Evolutionary conservation across 2,329 filamentous ascomycete genomes (phyloP).

Genomic region (Pyrenochaeta sp.): DNA sequence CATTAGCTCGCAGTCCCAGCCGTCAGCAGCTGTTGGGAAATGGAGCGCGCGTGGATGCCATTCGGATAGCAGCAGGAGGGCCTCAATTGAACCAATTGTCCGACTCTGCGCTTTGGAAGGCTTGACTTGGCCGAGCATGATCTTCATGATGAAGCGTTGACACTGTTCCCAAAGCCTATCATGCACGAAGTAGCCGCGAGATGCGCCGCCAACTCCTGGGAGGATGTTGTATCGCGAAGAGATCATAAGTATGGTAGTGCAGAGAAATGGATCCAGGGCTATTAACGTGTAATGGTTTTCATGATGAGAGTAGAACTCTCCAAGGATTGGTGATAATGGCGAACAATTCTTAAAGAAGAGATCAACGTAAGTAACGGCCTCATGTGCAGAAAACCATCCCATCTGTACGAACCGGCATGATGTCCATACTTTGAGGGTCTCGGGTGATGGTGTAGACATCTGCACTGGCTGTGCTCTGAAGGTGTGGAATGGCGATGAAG

Average conservation of each 20-base stretch:
- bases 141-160: slow-evolving; percentile 61
- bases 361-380: slow-evolving; percentile 63
- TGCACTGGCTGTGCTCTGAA: slow-evolving; percentile 48
- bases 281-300: slow-evolving; percentile 59
- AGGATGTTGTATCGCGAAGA: slow-evolving; percentile 60
- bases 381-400: slow-evolving; percentile 64
- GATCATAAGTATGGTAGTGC: slow-evolving; percentile 63
- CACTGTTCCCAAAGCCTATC: slow-evolving; percentile 64
- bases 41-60: slow-evolving; percentile 66
- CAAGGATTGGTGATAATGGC: slow-evolving; percentile 60
- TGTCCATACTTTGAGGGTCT: slow-evolving; percentile 58
- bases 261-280: slow-evolving; percentile 61
- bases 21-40: slow-evolving; percentile 62
- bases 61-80: slow-evolving; percentile 62
- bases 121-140: slow-evolving; percentile 64
- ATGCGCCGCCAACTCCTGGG: slow-evolving; percentile 52
- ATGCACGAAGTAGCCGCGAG: slow-evolving; percentile 63
- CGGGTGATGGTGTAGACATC: slow-evolving; percentile 49
- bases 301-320: slow-evolving; percentile 60
- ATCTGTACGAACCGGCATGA: slow-evolving; percentile 63
- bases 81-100: slow-evolving; percentile 63
- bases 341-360: slow-evolving; percentile 62
- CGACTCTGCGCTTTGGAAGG: slow-evolving; percentile 59
- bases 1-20: slow-evolving; percentile 64
- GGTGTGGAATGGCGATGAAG: slow-evolving; percentile 41